Evolutionary conservation across 306 rosid species (phyloP).

Genomic region (Pyrus communis): DNA sequence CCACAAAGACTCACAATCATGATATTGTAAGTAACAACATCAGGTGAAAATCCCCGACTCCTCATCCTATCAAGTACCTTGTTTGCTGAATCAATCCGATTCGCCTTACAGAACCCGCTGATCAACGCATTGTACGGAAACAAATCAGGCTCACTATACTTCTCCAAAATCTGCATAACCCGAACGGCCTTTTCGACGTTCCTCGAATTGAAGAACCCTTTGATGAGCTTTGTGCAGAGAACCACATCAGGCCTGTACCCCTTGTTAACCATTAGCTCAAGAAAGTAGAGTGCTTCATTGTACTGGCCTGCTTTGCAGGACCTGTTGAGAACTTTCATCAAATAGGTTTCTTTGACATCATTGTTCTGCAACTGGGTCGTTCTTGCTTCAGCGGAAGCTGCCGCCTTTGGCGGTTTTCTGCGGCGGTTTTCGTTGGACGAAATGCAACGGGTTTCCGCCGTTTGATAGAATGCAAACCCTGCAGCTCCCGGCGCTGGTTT

Average conservation of each 20-base stretch:
- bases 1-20: slow-evolving; percentile 70
- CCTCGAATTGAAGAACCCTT: slow-evolving; percentile 58
- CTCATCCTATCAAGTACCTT: slow-evolving; percentile 66
- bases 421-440: neutral
- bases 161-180: slow-evolving; percentile 72
- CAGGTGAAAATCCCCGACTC: slow-evolving; percentile 54
- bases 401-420: slow-evolving; percentile 20
- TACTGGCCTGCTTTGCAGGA: slow-evolving; percentile 57
- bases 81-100: slow-evolving; percentile 47
- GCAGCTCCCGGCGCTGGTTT: slow-evolving; percentile 22
- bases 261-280: slow-evolving; percentile 51
- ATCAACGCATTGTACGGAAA: slow-evolving; percentile 72
- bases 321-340: slow-evolving; percentile 46
- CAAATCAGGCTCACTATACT: slow-evolving; percentile 70
- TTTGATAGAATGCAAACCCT: slow-evolving; percentile 20
- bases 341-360: slow-evolving; percentile 46
- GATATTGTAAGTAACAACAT: slow-evolving; percentile 76
- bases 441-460: slow-evolving; percentile 12
- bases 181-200: slow-evolving; percentile 48
- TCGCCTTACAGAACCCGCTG: slow-evolving; percentile 58
- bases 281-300: slow-evolving; percentile 66
- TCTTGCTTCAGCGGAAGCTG: slow-evolving; percentile 25
- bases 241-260: slow-evolving; percentile 65
- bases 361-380: slow-evolving; percentile 15
- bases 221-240: slow-evolving; percentile 68